These are phyloP conservation scores for Daldinia bambusicola DNA, from an alignment of 495 filamentous ascomycete species.

Conservation along the genomic window DNA sequence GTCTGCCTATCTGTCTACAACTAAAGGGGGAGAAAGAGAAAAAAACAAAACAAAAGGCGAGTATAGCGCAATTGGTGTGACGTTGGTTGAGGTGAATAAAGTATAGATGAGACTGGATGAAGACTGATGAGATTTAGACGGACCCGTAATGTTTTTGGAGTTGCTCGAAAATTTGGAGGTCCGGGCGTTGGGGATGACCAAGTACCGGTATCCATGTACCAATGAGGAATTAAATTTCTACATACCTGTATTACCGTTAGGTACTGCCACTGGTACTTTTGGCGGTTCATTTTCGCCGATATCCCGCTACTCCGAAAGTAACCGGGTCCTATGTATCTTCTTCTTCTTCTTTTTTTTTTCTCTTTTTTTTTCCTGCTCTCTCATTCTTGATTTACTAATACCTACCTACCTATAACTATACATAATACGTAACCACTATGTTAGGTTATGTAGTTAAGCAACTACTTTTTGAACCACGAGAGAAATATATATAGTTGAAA, in stretches of 20 bases:
- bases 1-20: conserved; percentile 34
- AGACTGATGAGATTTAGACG: conserved; percentile 12
- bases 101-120: conserved; percentile 11
- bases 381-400: no score
- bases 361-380: background rate
- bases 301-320: conserved; percentile 25
- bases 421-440: background rate
- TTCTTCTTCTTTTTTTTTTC: background rate
- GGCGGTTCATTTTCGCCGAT: conserved; percentile 28
- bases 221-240: background rate
- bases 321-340: background rate
- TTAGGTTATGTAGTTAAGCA: no score
- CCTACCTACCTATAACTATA: no score
- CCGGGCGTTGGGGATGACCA: conserved; percentile 27
- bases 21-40: conserved; percentile 32
- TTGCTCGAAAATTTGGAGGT: conserved; percentile 41
- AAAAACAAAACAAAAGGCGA: conserved; percentile 3
- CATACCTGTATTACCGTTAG: background rate
- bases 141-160: conserved; percentile 28
- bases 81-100: conserved; percentile 15
- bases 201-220: conserved; percentile 9
- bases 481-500: background rate
- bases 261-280: conserved; percentile 1
- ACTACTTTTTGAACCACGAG: background rate
- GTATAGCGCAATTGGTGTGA: conserved; percentile 43